Evolutionary conservation across 805 yeast species (phyloP).

Genomic region (Metschnikowia cubensis): DNA sequence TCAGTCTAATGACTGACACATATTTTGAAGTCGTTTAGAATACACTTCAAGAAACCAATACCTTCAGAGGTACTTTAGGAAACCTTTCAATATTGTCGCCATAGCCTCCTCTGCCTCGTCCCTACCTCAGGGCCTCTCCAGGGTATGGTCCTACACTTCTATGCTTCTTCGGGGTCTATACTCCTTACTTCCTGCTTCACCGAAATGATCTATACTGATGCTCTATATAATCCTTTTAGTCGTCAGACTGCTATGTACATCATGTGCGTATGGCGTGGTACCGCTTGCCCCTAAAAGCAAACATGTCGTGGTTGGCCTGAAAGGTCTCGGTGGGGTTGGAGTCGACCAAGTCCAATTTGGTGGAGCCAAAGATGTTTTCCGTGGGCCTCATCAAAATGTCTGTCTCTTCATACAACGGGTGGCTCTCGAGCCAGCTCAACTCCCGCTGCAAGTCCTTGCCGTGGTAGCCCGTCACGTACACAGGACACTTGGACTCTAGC

Average conservation of each 20-base stretch:
- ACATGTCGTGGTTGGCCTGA: constrained; percentile 84
- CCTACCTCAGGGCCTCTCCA: no score
- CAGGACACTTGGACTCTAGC: constrained; percentile 88
- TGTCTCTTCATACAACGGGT: constrained; percentile 56
- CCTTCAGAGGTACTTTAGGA: no score
- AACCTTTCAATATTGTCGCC: no score
- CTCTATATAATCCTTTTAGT: background rate
- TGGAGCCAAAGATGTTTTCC: constrained; percentile 72
- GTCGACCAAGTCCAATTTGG: constrained; percentile 94
- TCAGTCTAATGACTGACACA: background rate
- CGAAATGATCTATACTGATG: no score
- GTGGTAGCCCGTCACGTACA: constrained; percentile 88
- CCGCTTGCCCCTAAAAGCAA: constrained; percentile 94
- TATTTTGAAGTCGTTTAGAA: no score
- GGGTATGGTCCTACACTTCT: no score
- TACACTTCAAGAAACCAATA: no score
- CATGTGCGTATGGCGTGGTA: constrained; percentile 69
- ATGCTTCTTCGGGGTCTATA: no score
- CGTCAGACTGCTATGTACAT: background rate
- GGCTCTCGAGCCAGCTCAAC: constrained; percentile 66
- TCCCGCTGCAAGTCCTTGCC: constrained; percentile 68
- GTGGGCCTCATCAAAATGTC: constrained; percentile 77
- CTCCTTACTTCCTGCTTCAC: no score
- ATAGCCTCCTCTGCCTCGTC: no score
- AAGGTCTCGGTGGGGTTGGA: constrained; percentile 88